Conservation (phyloP, 208 protist species). For the Wallacemonas collosoma region DNA sequence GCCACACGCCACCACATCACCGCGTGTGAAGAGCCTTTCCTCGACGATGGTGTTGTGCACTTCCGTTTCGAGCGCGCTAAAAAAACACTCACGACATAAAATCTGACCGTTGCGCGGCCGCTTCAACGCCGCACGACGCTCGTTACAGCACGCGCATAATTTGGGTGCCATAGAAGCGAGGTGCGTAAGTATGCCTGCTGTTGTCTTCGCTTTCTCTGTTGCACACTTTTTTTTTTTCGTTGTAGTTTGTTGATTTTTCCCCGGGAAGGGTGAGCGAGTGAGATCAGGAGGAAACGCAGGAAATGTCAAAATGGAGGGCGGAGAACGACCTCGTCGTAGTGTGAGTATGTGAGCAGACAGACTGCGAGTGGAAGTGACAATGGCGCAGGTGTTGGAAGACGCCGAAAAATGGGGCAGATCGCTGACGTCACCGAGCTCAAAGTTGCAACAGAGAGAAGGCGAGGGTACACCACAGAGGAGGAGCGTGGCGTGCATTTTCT, state of each 20-base stretch:
- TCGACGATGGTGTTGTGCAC: constrained; percentile 95
- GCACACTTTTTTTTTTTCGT: background rate
- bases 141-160: constrained; percentile 60
- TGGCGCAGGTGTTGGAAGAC: no score
- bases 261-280: background rate
- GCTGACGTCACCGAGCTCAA: no score
- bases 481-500: no score
- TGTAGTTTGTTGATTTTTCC: background rate
- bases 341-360: no score
- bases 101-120: constrained; percentile 89
- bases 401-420: no score
- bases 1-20: constrained; percentile 94
- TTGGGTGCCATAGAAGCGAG: constrained; percentile 42
- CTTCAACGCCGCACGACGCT: constrained; percentile 70
- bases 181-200: background rate
- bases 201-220: background rate
- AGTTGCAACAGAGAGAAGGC: no score
- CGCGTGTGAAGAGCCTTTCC: constrained; percentile 89
- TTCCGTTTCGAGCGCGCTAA: constrained; percentile 93
- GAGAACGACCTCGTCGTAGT: no score
- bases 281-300: no score
- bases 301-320: no score
- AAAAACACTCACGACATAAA: constrained; percentile 96
- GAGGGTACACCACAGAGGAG: no score
- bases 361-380: no score